These are phyloP conservation scores for Phoma herbarum DNA, from an alignment of 2,329 filamentous ascomycete genomes.

Conservation along the genomic window DNA sequence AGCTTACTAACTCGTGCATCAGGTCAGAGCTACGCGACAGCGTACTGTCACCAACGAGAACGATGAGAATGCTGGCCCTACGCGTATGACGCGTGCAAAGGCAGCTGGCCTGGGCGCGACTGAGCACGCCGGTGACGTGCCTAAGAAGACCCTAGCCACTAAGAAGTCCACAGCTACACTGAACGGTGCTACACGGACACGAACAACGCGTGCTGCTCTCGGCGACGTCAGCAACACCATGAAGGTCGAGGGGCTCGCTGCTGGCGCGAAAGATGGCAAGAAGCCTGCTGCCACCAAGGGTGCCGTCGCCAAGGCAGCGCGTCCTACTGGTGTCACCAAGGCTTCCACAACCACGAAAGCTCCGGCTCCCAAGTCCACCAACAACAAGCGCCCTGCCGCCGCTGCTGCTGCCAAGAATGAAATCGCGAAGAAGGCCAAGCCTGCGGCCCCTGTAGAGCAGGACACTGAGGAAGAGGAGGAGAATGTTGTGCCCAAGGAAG, in stretches of 20 bases:
- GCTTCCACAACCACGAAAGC: slow-evolving; percentile 59
- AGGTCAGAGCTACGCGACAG: slow-evolving; percentile 76
- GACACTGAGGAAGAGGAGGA: slow-evolving; percentile 21
- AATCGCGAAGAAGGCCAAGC: slow-evolving; percentile 72
- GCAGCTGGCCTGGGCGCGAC: slow-evolving; percentile 68
- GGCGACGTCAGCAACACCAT: slow-evolving; percentile 96
- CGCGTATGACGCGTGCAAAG: slow-evolving; percentile 92
- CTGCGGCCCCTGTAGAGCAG: slow-evolving; percentile 57
- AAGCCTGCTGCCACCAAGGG: slow-evolving; percentile 69
- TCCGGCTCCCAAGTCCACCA: not conserved
- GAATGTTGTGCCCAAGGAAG: slow-evolving; percentile 51
- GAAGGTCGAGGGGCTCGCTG: slow-evolving; percentile 68
- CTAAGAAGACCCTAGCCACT: slow-evolving; percentile 58
- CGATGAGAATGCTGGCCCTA: slow-evolving; percentile 82
- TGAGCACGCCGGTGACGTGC: slow-evolving; percentile 63
- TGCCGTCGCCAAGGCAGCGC: slow-evolving; percentile 74
- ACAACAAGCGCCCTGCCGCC: slow-evolving; percentile 64
- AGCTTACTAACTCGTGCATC: slow-evolving; percentile 53
- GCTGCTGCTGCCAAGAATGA: slow-evolving; percentile 70
- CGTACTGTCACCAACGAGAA: slow-evolving; percentile 89
- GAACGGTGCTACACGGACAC: slow-evolving; percentile 56
- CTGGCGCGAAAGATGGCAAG: slow-evolving; percentile 66
- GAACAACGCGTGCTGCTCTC: slow-evolving; percentile 79
- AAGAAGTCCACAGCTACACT: slow-evolving; percentile 55
- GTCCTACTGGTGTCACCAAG: slow-evolving; percentile 86